These are phyloP conservation scores for Oryza punctata DNA, from an alignment of 176 grass and related monocot genomes.

Conservation along the genomic window DNA sequence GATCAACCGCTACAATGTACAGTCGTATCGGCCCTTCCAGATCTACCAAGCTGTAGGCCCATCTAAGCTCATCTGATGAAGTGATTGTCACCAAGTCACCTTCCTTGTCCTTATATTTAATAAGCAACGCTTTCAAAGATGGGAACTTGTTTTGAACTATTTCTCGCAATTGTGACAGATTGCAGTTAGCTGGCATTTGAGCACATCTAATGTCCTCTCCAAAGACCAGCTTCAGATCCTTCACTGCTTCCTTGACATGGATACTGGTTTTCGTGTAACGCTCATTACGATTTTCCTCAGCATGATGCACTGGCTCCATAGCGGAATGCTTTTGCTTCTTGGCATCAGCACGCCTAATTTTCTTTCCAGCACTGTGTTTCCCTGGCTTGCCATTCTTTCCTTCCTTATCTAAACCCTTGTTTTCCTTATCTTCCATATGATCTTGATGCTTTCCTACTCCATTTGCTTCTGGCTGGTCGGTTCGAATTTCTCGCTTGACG, in stretches of 20 bases:
- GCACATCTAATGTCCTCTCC: slow-evolving; percentile 77
- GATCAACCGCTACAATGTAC: slow-evolving; percentile 54
- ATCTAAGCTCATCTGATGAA: slow-evolving; percentile 60
- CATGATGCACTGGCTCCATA: slow-evolving; percentile 16
- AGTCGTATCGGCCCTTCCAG: slow-evolving; percentile 45
- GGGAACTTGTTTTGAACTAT: slow-evolving; percentile 66
- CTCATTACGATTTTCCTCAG: slow-evolving; percentile 32
- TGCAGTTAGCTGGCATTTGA: slow-evolving; percentile 54
- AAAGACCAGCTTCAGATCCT: slow-evolving; percentile 63
- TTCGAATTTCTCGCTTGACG: not conserved
- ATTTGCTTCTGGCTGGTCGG: not conserved
- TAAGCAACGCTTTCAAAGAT: slow-evolving; percentile 55
- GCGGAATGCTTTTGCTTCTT: slow-evolving; percentile 24
- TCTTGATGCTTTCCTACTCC: not conserved
- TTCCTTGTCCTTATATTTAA: slow-evolving; percentile 78
- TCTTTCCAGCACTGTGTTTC: not conserved
- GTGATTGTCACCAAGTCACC: slow-evolving; percentile 70
- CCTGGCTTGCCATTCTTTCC: not conserved
- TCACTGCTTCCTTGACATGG: slow-evolving; percentile 39
- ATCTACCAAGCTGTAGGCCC: slow-evolving; percentile 46
- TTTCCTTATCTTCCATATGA: not conserved
- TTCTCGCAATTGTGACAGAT: slow-evolving; percentile 56
- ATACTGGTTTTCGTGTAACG: slow-evolving; percentile 2
- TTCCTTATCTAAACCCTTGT: slow-evolving; percentile 13
- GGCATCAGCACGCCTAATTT: not conserved